Conservation (phyloP, 306 rosid genomes). For the Ochetophila trinervis region DNA sequence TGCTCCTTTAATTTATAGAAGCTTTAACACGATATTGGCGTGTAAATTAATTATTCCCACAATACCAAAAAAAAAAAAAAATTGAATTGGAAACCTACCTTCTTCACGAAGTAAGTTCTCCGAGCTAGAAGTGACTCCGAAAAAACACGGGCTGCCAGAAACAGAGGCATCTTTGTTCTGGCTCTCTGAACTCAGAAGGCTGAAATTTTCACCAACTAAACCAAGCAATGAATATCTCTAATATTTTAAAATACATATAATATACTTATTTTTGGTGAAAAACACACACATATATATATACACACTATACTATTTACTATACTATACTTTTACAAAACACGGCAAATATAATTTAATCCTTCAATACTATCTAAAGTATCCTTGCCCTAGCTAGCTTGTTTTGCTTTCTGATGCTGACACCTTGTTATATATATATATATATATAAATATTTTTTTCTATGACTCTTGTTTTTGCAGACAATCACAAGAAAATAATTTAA, state of each 20-base stretch:
- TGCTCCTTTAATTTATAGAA: too few relatives aligned
- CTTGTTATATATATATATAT: too few relatives aligned
- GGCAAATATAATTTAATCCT: background rate
- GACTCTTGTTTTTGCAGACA: too few relatives aligned
- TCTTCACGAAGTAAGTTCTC: constrained; percentile 10
- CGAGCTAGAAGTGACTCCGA: background rate
- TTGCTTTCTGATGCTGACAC: background rate
- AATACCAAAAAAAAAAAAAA: too few relatives aligned
- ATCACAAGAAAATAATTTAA: too few relatives aligned
- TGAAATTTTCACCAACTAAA: background rate
- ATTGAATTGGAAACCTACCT: background rate
- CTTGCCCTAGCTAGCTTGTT: background rate
- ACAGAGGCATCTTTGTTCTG: constrained; percentile 10
- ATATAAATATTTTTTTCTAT: too few relatives aligned
- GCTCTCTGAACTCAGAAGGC: background rate
- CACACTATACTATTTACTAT: too few relatives aligned
- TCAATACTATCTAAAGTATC: background rate
- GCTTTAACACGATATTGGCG: too few relatives aligned
- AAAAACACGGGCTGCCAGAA: background rate
- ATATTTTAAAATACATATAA: too few relatives aligned
- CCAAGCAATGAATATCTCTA: background rate
- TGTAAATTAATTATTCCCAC: too few relatives aligned
- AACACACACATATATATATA: too few relatives aligned
- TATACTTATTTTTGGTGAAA: too few relatives aligned
- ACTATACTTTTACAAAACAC: background rate